A percentile compares a stretch with the other conserved stretches of the same genome.
Evolutionary conservation across 805 yeast species (phyloP).

Genomic region (Cyberlindnera sargentensis): DNA sequence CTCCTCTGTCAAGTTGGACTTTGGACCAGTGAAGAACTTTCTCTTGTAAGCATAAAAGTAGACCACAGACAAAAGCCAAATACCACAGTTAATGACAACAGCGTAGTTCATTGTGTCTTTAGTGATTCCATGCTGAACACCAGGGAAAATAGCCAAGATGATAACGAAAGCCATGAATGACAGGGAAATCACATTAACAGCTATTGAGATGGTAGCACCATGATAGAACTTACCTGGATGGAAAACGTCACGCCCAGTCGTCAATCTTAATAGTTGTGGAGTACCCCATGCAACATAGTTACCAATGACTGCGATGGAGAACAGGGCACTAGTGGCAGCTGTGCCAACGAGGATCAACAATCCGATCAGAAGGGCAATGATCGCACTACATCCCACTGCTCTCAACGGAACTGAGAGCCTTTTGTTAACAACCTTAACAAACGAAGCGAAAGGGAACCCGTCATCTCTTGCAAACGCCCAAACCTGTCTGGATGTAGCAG

Average conservation of each 20-base stretch:
- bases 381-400: constrained; percentile 45
- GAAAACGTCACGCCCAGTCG: constrained; percentile 45
- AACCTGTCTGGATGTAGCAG: constrained; percentile 60
- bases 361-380: constrained; percentile 31
- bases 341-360: constrained; percentile 34
- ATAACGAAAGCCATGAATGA: constrained; percentile 47
- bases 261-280: constrained; percentile 31
- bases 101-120: constrained; percentile 64
- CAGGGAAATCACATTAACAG: constrained; percentile 40
- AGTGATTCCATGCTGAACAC: constrained; percentile 11
- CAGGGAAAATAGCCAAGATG: constrained; percentile 59
- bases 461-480: constrained; percentile 77
- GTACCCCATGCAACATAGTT: constrained; percentile 37
- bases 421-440: constrained; percentile 51
- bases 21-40: constrained; percentile 53
- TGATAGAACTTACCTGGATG: constrained; percentile 62
- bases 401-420: constrained; percentile 55
- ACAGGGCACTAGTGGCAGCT: constrained; percentile 38
- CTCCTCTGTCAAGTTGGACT: constrained; percentile 25
- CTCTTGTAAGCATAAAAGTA: constrained; percentile 49
- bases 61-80: constrained; percentile 48
- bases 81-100: constrained; percentile 54
- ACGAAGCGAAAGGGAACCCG: constrained; percentile 56
- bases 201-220: constrained; percentile 41
- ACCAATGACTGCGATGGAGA: constrained; percentile 37